A percentile compares a stretch with the other conserved stretches of the same genome.
phyloP scores from a whole-genome alignment of 2,329 filamentous ascomycete genomes.

The Monilinia fructigena region DNA sequence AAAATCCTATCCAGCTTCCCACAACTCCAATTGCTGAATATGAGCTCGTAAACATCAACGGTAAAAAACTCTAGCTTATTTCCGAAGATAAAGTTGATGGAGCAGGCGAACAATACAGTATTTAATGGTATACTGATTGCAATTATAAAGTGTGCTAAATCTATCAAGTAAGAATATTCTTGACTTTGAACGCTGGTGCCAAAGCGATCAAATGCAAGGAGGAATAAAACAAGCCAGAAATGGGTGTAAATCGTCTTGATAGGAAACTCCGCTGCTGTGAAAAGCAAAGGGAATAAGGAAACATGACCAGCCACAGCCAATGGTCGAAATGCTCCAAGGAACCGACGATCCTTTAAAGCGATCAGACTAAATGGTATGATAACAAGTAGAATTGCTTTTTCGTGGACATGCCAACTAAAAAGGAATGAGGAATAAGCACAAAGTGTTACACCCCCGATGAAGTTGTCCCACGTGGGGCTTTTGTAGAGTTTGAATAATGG shows the following conservation, averaged over 20 bases:
- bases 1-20: slow-evolving; percentile 91
- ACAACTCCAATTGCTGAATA: slow-evolving; percentile 94
- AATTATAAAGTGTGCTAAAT: slow-evolving; percentile 87
- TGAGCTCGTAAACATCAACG: slow-evolving; percentile 94
- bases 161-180: slow-evolving; percentile 88
- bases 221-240: slow-evolving; percentile 83
- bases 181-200: slow-evolving; percentile 78
- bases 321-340: slow-evolving; percentile 87
- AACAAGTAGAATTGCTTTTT: slow-evolving; percentile 92
- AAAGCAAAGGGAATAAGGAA: slow-evolving; percentile 89
- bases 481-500: slow-evolving; percentile 80
- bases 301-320: slow-evolving; percentile 92
- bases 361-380: slow-evolving; percentile 94
- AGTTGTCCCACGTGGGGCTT: slow-evolving; percentile 80
- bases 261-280: slow-evolving; percentile 88
- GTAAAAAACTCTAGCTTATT: slow-evolving; percentile 80
- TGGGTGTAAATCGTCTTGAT: slow-evolving; percentile 93
- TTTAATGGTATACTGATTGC: slow-evolving; percentile 84
- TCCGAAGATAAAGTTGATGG: slow-evolving; percentile 81
- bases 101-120: slow-evolving; percentile 82
- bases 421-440: slow-evolving; percentile 96
- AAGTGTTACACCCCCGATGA: slow-evolving; percentile 84
- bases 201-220: slow-evolving; percentile 87
- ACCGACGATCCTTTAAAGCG: slow-evolving; percentile 83
- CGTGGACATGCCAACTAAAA: slow-evolving; percentile 98